Conservation (phyloP, 345 rosid genomes). For the Gossypium bickii region DNA sequence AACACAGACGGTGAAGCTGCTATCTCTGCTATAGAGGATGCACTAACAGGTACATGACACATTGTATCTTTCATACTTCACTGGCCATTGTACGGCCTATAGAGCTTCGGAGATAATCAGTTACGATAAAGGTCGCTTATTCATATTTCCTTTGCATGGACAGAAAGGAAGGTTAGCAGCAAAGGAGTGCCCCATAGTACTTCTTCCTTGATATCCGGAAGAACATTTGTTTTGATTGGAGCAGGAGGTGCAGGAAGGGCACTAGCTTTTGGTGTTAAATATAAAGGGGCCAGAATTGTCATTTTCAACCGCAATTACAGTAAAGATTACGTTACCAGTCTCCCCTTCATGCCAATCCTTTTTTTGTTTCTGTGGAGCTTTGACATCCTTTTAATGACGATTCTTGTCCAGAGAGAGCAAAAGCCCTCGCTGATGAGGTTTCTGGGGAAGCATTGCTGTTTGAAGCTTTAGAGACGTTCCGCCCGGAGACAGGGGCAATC, state of each 20-base stretch:
- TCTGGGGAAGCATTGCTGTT: constrained; percentile 34
- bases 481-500: constrained; percentile 26
- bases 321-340: constrained; percentile 1
- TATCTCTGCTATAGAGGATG: constrained; percentile 45
- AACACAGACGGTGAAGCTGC: constrained; percentile 48
- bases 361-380: background rate
- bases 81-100: background rate
- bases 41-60: constrained; percentile 25
- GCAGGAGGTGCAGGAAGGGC: constrained; percentile 38
- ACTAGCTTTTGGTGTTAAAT: constrained; percentile 32
- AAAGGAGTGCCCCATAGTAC: constrained; percentile 10
- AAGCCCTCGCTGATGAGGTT: constrained; percentile 26
- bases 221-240: constrained; percentile 29
- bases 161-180: constrained; percentile 15
- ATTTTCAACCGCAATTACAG: constrained; percentile 29
- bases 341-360: background rate
- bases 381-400: background rate
- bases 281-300: constrained; percentile 23
- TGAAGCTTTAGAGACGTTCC: constrained; percentile 19
- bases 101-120: background rate
- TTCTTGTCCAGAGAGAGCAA: constrained; percentile 25
- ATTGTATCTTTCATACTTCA: background rate
- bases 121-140: background rate
- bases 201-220: constrained; percentile 23
- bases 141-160: constrained; percentile 6